Base-by-base conservation (phyloP, 768 basidiomycete genomes). In the Agaricus bisporus region DNA sequence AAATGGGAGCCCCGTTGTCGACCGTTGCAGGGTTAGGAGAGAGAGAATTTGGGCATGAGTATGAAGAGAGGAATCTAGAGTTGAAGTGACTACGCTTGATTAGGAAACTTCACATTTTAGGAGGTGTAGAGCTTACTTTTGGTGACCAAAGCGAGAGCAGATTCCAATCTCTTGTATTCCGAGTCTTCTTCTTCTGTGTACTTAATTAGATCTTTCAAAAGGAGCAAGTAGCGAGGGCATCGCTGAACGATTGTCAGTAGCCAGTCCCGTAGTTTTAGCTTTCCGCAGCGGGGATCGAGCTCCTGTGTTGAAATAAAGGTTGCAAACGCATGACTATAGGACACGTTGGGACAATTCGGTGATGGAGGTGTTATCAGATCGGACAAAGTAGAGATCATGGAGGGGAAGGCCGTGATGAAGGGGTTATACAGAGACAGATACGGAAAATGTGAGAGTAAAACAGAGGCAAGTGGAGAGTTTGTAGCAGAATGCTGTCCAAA, bases 351-450 rank as follows among this genome's bases (percentile, higher is more conserved):
- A 44, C 68, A 62, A 59, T 62, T 54, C n/a, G 68, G 51, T 1
- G 75, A 66, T 20, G 76, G 64, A 4, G 75, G 66, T 0, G 78
- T 72, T 5, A 78, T 72, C n/a, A 87, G 71, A 35, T 76, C 72
- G 5, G 74, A 67, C 48, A 91, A 74, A 12, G 82, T 70, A 1
- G 82, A 70, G 8, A 91, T 73, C 17, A 84, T 77, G 2, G 81
- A 69, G 6, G 88, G 79, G 64, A 92, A 95, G 0, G 86, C 75
- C 10, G 88, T 87, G 48, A 94, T 77, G 61, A 92, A 93, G 0
- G 88, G 91, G 15, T 80, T 89, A 69, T 93, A 94, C 15, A 94
- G 73, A 3, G 91, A 91, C 14, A 94, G 75, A 63, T 92, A 95
- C 0, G 91, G 92, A 57, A 93, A 90, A 66, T 95, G 91, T 1